phyloP scores from a whole-genome alignment of 2,329 filamentous ascomycete species.

The Colletotrichum zoysiae region DNA sequence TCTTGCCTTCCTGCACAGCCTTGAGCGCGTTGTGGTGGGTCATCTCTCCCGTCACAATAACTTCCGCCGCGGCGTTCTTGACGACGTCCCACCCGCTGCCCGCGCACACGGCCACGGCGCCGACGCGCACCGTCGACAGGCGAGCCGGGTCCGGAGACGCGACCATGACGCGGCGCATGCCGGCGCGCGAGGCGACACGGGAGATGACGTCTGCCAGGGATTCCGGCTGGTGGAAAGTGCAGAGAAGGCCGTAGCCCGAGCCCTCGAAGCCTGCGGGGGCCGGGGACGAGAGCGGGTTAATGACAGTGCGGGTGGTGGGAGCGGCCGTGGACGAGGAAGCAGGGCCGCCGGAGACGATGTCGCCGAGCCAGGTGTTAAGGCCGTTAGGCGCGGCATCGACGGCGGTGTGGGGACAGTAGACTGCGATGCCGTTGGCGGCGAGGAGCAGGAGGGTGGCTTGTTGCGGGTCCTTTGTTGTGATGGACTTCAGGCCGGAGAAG shows the following conservation, averaged over 20 bases:
- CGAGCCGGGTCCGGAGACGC: conserved; percentile 46
- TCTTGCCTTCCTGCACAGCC: conserved; percentile 85
- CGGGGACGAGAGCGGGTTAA: conserved; percentile 58
- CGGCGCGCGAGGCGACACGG: conserved; percentile 75
- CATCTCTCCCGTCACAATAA: conserved; percentile 93
- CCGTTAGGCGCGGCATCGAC: conserved; percentile 88
- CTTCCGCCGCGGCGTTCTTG: conserved; percentile 76
- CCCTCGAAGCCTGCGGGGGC: conserved; percentile 58
- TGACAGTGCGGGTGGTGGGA: conserved; percentile 56
- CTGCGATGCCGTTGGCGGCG: conserved; percentile 87
- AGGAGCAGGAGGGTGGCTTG: conserved; percentile 87
- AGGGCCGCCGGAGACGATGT: conserved; percentile 75
- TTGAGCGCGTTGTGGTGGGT: conserved; percentile 92
- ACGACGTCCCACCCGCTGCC: conserved; percentile 87
- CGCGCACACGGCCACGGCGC: conserved; percentile 86
- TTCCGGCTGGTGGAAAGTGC: conserved; percentile 56
- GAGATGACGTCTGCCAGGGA: conserved; percentile 60
- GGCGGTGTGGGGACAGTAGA: conserved; percentile 96
- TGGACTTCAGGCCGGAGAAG: conserved; percentile 89
- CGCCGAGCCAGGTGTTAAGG: conserved; percentile 93
- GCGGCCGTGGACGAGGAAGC: conserved; percentile 45
- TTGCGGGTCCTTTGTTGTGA: conserved; percentile 87
- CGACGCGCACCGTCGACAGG: conserved; percentile 59
- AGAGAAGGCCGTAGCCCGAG: conserved; percentile 66
- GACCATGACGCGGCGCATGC: conserved; percentile 67